Conservation (phyloP, 331 rosid species). For the Malus hybrid region DNA sequence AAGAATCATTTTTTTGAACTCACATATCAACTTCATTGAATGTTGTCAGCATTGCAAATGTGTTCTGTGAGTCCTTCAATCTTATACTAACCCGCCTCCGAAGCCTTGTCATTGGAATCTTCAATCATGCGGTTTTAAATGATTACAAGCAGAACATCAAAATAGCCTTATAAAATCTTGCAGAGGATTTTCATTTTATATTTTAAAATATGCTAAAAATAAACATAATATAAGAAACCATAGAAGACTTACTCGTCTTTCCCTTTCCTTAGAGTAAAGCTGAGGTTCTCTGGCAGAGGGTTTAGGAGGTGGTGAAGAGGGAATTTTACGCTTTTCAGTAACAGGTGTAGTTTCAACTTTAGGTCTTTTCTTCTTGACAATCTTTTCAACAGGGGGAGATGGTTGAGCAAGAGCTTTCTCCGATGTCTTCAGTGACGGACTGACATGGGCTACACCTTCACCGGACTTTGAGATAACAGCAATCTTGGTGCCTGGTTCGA, state of each 20-base stretch:
- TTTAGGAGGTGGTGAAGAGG: constrained; percentile 31
- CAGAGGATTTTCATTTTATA: too few relatives aligned
- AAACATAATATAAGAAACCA: neutral
- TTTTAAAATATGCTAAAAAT: neutral
- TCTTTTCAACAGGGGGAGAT: constrained; percentile 29
- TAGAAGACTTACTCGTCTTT: constrained; percentile 57
- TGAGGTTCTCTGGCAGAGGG: constrained; percentile 75
- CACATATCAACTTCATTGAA: constrained; percentile 93
- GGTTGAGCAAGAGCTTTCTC: constrained; percentile 46
- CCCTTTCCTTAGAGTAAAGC: constrained; percentile 79
- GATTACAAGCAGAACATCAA: constrained; percentile 3
- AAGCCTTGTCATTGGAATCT: constrained; percentile 92
- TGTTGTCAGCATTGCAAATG: constrained; percentile 83
- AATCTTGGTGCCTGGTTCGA: constrained; percentile 79
- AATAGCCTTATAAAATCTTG: too few relatives aligned
- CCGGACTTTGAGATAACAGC: constrained; percentile 81
- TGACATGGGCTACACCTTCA: constrained; percentile 65
- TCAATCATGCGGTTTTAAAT: constrained; percentile 12
- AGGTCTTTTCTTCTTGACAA: constrained; percentile 36
- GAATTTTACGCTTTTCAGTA: constrained; percentile 43
- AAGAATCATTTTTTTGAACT: constrained; percentile 19
- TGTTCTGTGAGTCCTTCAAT: constrained; percentile 86
- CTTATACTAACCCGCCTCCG: constrained; percentile 70
- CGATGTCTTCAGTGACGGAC: constrained; percentile 52
- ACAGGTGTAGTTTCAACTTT: constrained; percentile 41